phyloP scores from a whole-genome alignment of 495 filamentous ascomycete species.

The Aspergillus saccharolyticus region DNA sequence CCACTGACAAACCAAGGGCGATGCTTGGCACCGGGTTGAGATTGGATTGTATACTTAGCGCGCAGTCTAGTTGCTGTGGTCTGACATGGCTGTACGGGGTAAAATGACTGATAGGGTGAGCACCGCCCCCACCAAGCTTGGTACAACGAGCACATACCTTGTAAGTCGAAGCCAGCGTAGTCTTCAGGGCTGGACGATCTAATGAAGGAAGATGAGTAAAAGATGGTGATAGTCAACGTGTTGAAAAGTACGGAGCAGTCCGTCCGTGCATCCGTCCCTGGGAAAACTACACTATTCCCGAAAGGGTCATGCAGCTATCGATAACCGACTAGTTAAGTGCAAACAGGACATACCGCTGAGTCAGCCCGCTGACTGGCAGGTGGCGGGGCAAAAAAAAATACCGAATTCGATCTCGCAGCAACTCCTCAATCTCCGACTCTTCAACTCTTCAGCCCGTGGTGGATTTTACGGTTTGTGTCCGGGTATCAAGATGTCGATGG shows the following conservation, averaged over 20 bases:
- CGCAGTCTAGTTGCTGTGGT: background rate
- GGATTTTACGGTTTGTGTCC: background rate
- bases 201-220: no score
- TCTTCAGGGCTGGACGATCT: no score
- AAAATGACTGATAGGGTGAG: background rate
- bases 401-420: conserved; percentile 16
- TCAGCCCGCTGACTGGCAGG: conserved; percentile 21
- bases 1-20: background rate
- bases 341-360: conserved; percentile 28
- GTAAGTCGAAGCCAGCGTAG: no score
- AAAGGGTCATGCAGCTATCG: background rate
- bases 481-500: conserved; percentile 57
- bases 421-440: background rate
- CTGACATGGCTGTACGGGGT: background rate
- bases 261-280: no score
- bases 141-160: no score
- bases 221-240: no score
- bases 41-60: background rate
- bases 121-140: background rate
- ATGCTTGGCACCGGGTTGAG: background rate
- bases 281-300: background rate
- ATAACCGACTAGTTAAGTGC: no score
- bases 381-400: conserved; percentile 28
- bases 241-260: no score
- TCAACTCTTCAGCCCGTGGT: background rate